A percentile compares a stretch with the other conserved stretches of the same genome.
Conservation (phyloP, 2,329 filamentous ascomycete species). For the Fusarium abutilonis region DNA sequence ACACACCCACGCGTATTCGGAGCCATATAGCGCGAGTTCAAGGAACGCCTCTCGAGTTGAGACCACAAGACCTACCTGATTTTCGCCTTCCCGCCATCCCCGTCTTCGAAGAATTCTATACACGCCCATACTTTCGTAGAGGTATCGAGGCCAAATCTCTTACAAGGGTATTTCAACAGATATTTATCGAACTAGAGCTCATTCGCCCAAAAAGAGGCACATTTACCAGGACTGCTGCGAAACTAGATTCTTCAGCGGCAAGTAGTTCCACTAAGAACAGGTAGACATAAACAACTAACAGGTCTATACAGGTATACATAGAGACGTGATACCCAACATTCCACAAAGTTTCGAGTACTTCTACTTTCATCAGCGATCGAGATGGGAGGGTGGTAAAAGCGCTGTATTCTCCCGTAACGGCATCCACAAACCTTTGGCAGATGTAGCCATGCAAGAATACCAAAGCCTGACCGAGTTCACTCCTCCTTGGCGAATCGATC, state of each 20-base stretch:
- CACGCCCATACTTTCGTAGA: constrained; percentile 2
- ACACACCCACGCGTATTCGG: too few species aligned
- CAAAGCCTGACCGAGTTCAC: constrained; percentile 7
- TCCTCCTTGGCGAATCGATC: neutral
- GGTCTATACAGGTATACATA: neutral
- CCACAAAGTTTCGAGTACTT: constrained; percentile 6
- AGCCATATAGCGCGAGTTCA: neutral
- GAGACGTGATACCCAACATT: constrained; percentile 3
- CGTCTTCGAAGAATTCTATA: constrained; percentile 12
- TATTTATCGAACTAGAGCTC: constrained; percentile 5
- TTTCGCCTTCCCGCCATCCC: neutral
- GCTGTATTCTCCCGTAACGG: too few species aligned
- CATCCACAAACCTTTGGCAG: neutral
- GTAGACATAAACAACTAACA: neutral
- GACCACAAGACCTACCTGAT: neutral
- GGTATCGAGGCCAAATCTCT: constrained; percentile 3
- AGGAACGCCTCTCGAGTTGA: constrained; percentile 17
- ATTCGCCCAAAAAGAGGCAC: constrained; percentile 11
- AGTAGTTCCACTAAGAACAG: neutral
- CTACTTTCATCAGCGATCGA: constrained; percentile 1
- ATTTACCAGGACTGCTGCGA: neutral
- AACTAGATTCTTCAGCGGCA: constrained; percentile 6
- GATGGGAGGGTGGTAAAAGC: neutral
- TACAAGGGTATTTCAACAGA: constrained; percentile 13
- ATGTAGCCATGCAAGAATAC: neutral